Evolutionary conservation across 225 moss, liverwort and hornwort species (phyloP).

Genomic region (Neckera pumila): DNA sequence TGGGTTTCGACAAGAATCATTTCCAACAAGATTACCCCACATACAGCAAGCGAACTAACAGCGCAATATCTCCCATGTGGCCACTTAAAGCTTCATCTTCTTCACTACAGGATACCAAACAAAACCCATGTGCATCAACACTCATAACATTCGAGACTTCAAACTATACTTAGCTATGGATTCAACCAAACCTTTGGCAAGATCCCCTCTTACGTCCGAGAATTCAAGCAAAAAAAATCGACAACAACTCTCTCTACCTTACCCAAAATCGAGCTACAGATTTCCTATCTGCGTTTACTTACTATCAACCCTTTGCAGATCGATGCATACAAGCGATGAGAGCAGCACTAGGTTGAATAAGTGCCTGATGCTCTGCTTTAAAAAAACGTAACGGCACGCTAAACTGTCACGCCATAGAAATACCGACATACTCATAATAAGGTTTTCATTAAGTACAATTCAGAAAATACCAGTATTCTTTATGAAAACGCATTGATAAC

Average conservation of each 20-base stretch:
- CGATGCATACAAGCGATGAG: background rate
- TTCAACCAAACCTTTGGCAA: background rate
- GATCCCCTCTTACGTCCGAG: background rate
- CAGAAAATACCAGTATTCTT: no score
- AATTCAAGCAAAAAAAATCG: background rate
- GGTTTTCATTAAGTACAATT: background rate
- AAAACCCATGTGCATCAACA: background rate
- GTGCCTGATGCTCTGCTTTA: background rate
- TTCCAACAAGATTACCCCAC: background rate
- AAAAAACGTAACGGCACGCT: background rate
- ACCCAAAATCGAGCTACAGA: background rate
- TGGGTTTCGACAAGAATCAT: background rate
- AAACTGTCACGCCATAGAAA: background rate
- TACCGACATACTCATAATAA: background rate
- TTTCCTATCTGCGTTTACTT: background rate
- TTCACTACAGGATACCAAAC: background rate
- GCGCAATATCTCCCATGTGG: background rate
- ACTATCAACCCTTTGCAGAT: background rate
- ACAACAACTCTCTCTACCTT: background rate
- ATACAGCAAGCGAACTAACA: background rate
- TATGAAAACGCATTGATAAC: no score
- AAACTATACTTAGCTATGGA: background rate
- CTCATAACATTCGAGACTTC: background rate
- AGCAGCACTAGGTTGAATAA: background rate
- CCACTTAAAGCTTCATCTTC: background rate